phyloP scores from a whole-genome alignment of 2,329 filamentous ascomycete genomes.

The Chrysoporthe austroafricana region DNA sequence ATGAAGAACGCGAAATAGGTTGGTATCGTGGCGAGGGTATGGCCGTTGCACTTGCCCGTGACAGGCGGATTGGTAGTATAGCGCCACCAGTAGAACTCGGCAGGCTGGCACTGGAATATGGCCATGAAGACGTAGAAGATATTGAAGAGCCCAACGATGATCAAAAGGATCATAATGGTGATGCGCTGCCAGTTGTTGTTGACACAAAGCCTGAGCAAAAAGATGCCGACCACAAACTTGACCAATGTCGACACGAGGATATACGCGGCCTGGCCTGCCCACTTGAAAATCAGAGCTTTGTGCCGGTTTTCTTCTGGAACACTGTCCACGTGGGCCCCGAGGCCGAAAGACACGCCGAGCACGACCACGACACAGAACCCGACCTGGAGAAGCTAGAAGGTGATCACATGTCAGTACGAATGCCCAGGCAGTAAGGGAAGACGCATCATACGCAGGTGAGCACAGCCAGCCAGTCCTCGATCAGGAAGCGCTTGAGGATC shows the following conservation, averaged over 20 bases:
- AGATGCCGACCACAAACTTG: constrained; percentile 45
- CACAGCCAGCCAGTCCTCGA: constrained; percentile 28
- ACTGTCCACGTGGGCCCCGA: constrained; percentile 24
- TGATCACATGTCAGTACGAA: background rate
- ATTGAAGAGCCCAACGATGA: constrained; percentile 39
- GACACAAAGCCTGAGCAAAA: constrained; percentile 44
- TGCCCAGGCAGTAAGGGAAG: background rate
- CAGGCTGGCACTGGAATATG: constrained; percentile 44
- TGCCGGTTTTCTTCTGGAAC: constrained; percentile 21
- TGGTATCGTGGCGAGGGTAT: constrained; percentile 36
- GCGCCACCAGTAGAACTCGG: constrained; percentile 44
- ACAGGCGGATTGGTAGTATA: constrained; percentile 34
- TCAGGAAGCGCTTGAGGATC: constrained; percentile 27
- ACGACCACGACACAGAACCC: constrained; percentile 24
- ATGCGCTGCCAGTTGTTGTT: constrained; percentile 38
- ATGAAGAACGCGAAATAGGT: constrained; percentile 43
- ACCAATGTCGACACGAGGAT: constrained; percentile 44
- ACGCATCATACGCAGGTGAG: constrained; percentile 22
- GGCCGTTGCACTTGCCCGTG: constrained; percentile 39
- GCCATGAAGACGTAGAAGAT: constrained; percentile 43
- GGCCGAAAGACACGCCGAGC: constrained; percentile 24
- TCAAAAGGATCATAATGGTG: constrained; percentile 40
- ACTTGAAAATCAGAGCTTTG: constrained; percentile 33
- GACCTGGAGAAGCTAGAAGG: constrained; percentile 19
- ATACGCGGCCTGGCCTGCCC: constrained; percentile 44